Base-by-base conservation (phyloP, 495 filamentous ascomycete species). In the Neurospora hispaniola region DNA sequence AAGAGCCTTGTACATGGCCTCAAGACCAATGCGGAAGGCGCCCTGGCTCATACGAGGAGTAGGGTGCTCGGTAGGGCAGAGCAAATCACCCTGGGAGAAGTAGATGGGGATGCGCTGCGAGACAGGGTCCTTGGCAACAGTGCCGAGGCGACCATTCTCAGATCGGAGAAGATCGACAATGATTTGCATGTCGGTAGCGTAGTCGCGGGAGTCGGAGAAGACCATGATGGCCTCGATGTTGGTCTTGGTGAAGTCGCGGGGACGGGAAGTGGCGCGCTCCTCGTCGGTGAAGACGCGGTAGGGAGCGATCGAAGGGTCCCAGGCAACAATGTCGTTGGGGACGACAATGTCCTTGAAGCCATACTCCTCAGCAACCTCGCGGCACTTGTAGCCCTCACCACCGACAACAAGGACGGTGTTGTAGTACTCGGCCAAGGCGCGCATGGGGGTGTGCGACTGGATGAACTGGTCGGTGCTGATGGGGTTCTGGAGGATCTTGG, bases 191-290 rank as follows among this genome's bases (percentile, higher is more conserved):
- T 96, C 93, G 41, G 91, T 92, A 39, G 90, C 90, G 83, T 94
- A 94, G 83, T 96, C 93, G 73, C 91, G 88, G 20, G 90, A 91
- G 83, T 94, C 92, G 72, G 90, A 91, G 82, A 94, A 94, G 75
- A 94, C 90, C 74, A 94, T 85, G 81, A 94, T 92, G 73, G 92
- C 92, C 39, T 94, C 90, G 78, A 94, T 94, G 81, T 94, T 91
- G 79, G 84, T 80, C 84, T 88, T 85, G 71, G 78, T 81, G 81
- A 91, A 91, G 80, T 91, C 89, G 10, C 88, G 85, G 12, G 89
- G 89, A 10, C 85, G 83, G 4, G 88, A 88, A 11, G 86, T 86
- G 9, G 84, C 86, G 16, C 86, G 85, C 78, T 87, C 85, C 77
- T 89, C 88, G 18, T 85, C 83, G 14, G 88, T 88, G 77, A 88